phyloP scores from a whole-genome alignment of 2,329 filamentous ascomycete genomes.

The Bipolaris sorokiniana region DNA sequence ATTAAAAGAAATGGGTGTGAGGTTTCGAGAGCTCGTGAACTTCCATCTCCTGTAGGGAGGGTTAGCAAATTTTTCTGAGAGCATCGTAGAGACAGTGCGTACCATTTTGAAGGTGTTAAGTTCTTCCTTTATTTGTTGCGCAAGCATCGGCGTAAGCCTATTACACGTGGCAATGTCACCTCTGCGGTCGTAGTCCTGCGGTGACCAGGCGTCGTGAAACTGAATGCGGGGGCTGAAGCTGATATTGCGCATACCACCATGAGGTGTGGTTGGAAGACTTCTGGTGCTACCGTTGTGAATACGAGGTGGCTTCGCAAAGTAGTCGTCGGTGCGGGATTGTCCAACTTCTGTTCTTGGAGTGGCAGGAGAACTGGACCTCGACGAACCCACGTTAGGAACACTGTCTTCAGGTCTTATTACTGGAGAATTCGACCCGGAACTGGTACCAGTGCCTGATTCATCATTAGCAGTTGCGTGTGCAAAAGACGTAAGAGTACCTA shows the following conservation, averaged over 20 bases:
- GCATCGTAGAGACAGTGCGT: conserved; percentile 40
- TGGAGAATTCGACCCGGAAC: conserved; percentile 72
- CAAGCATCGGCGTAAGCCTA: conserved; percentile 91
- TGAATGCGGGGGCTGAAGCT: conserved; percentile 90
- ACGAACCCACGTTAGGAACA: conserved; percentile 74
- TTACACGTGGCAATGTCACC: conserved; percentile 98
- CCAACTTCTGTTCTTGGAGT: conserved; percentile 77
- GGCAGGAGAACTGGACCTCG: conserved; percentile 83
- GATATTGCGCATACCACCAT: conserved; percentile 66
- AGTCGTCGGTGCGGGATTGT: conserved; percentile 70
- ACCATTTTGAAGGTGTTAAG: conserved; percentile 99
- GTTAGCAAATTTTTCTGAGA: conserved; percentile 49
- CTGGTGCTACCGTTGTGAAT: conserved; percentile 74
- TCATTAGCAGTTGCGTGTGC: conserved; percentile 25
- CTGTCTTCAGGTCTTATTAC: conserved; percentile 67
- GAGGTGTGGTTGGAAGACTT: conserved; percentile 80
- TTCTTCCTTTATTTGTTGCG: conserved; percentile 99
- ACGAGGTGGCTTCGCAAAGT: conserved; percentile 80
- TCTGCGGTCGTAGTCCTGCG: conserved; percentile 91
- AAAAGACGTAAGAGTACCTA: conserved; percentile 51
- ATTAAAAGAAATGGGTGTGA: conserved; percentile 99
- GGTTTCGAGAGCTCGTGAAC: conserved; percentile 98
- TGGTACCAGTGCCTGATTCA: conserved; percentile 54
- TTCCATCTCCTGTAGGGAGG: conserved; percentile 86
- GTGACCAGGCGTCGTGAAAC: conserved; percentile 96